Evolutionary conservation across 2,329 filamentous ascomycete genomes (phyloP).

Genomic region (Pseudocercospora crystallina): DNA sequence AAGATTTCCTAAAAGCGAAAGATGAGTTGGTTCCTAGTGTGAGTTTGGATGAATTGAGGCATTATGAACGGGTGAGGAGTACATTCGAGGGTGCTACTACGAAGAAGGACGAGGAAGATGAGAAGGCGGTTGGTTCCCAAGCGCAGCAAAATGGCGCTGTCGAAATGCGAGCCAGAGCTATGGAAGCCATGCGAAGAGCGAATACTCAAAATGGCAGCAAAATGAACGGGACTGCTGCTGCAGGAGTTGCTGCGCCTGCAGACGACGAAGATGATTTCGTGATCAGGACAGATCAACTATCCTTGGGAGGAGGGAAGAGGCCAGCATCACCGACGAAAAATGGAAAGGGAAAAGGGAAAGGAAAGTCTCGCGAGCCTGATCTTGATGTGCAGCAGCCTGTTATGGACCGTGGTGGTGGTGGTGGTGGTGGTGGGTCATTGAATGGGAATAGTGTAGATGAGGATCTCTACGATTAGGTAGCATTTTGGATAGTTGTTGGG

Average conservation of each 20-base stretch:
- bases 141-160: conserved; percentile 4
- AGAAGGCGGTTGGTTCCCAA: conserved; percentile 6
- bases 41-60: conserved; percentile 83
- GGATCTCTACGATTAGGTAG: conserved; percentile 44
- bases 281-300: conserved; percentile 40
- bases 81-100: conserved; percentile 70
- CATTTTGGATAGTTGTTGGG: not conserved
- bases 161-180: conserved; percentile 9
- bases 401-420: not conserved
- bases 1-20: conserved; percentile 81
- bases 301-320: conserved; percentile 16
- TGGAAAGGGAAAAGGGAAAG: conserved; percentile 39
- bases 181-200: conserved; percentile 21
- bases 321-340: conserved; percentile 25
- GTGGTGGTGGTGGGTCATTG: no score
- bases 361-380: conserved; percentile 32
- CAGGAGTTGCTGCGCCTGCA: conserved; percentile 4
- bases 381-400: conserved; percentile 28
- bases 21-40: conserved; percentile 89
- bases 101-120: conserved; percentile 44
- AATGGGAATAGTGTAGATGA: conserved; percentile 40
- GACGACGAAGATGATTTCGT: conserved; percentile 43
- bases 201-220: not conserved
- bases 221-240: not conserved
- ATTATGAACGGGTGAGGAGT: conserved; percentile 81